phyloP scores from a whole-genome alignment of 2,329 filamentous ascomycete genomes.

The Rhynchosporium graminicola region DNA sequence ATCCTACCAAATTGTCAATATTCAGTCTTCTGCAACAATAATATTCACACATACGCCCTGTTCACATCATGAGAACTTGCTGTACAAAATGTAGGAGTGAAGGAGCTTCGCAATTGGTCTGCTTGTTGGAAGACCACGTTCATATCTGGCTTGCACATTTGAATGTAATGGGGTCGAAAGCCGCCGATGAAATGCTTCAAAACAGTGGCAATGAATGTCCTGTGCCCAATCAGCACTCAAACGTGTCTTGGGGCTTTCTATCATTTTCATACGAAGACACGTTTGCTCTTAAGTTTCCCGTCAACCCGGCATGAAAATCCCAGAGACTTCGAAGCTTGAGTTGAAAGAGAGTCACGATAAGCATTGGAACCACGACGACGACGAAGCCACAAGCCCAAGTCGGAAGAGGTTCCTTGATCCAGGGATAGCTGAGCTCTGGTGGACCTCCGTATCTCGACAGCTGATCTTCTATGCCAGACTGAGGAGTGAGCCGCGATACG shows the following conservation, averaged over 20 bases:
- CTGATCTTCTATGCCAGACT: constrained; percentile 1
- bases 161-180: constrained; percentile 67
- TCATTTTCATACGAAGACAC: constrained; percentile 3
- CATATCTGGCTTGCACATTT: constrained; percentile 61
- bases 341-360: constrained; percentile 63
- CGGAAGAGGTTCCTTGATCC: constrained; percentile 46
- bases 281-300: constrained; percentile 27
- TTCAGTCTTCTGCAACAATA: constrained; percentile 2
- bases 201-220: constrained; percentile 71
- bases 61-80: constrained; percentile 62
- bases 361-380: constrained; percentile 62
- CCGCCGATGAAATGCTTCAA: constrained; percentile 74
- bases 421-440: constrained; percentile 26
- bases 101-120: constrained; percentile 43
- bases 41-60: constrained; percentile 24
- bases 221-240: constrained; percentile 33
- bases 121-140: constrained; percentile 28
- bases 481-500: constrained; percentile 10
- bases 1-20: constrained; percentile 40
- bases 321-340: constrained; percentile 64
- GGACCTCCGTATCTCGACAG: constrained; percentile 14
- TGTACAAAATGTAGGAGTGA: constrained; percentile 63
- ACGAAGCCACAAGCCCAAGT: constrained; percentile 68
- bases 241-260: neutral
- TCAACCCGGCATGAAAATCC: constrained; percentile 47